phyloP scores from a whole-genome alignment of 106 monocot species.

The Acorus calamus region DNA sequence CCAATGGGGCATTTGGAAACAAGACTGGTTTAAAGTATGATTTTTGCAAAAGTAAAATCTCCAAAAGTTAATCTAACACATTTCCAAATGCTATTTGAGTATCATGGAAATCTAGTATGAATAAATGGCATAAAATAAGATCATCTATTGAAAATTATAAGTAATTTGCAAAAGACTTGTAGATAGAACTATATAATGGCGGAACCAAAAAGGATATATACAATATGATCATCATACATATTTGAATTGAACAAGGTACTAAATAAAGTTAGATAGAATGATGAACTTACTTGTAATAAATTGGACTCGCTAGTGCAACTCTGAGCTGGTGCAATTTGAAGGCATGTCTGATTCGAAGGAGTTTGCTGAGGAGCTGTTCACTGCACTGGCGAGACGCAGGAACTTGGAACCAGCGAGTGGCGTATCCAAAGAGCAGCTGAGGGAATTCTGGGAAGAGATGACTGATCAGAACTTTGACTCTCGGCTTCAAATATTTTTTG shows the following conservation, averaged over 20 bases:
- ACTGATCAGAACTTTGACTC: conserved; percentile 89
- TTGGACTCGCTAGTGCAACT: conserved; percentile 3
- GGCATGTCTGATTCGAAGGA: conserved; percentile 83
- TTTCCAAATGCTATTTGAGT: too few relatives aligned
- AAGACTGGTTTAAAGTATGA: too few relatives aligned
- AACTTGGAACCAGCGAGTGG: conserved; percentile 35
- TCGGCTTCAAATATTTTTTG: conserved; percentile 83
- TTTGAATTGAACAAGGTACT: background rate
- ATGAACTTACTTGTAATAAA: background rate
- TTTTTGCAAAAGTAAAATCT: too few relatives aligned
- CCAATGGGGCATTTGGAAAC: too few relatives aligned
- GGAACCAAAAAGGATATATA: too few relatives aligned
- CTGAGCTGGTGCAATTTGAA: conserved; percentile 12
- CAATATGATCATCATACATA: too few relatives aligned
- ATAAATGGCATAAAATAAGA: too few relatives aligned
- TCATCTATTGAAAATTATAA: too few relatives aligned
- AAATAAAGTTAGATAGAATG: background rate
- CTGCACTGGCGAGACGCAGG: conserved; percentile 57
- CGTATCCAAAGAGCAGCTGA: conserved; percentile 49
- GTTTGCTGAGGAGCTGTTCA: conserved; percentile 74
- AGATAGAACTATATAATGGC: too few relatives aligned
- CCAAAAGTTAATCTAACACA: too few relatives aligned
- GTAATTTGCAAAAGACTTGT: too few relatives aligned
- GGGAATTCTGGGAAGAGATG: conserved; percentile 92
- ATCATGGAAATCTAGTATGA: too few relatives aligned